phyloP scores from a whole-genome alignment of 2,329 filamentous ascomycete genomes.

The Ascomycota sp. region DNA sequence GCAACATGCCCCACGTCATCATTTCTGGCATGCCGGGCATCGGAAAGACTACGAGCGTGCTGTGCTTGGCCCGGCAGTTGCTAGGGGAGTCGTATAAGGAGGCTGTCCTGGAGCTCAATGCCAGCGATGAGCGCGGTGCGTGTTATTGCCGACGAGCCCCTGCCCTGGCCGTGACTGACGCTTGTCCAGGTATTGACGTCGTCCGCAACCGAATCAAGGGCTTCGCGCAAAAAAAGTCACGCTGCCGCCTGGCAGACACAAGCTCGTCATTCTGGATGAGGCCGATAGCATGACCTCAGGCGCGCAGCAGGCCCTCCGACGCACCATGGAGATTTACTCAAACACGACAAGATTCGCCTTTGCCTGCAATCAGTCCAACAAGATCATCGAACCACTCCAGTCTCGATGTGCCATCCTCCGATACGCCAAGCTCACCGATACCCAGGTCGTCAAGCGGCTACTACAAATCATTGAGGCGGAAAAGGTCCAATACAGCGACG shows the following conservation, averaged over 20 bases:
- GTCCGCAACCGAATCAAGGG: slow-evolving; percentile 95
- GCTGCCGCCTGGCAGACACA: slow-evolving; percentile 72
- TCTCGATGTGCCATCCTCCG: slow-evolving; percentile 90
- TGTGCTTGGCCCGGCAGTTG: slow-evolving; percentile 81
- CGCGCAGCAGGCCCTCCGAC: slow-evolving; percentile 79
- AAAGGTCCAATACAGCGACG: slow-evolving; percentile 75
- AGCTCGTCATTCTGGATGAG: slow-evolving; percentile 93
- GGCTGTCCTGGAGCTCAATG: slow-evolving; percentile 88
- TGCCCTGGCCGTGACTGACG: too few species aligned
- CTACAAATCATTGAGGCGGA: slow-evolving; percentile 88
- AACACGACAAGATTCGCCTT: slow-evolving; percentile 94
- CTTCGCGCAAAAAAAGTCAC: slow-evolving; percentile 99
- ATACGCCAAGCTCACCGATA: slow-evolving; percentile 81
- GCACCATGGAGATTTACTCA: slow-evolving; percentile 98
- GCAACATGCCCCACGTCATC: slow-evolving; percentile 98
- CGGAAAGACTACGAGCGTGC: slow-evolving; percentile 88
- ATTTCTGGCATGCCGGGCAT: slow-evolving; percentile 99
- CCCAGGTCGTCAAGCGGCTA: slow-evolving; percentile 75
- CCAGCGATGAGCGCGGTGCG: slow-evolving; percentile 74
- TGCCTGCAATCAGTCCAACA: slow-evolving; percentile 96
- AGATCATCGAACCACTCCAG: slow-evolving; percentile 98
- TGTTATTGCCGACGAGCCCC: neutral
- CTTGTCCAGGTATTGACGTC: slow-evolving; percentile 61
- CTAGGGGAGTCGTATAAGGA: slow-evolving; percentile 92
- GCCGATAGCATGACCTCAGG: slow-evolving; percentile 96